Evolutionary conservation across 2,329 filamentous ascomycete genomes (phyloP).

Genomic region (Uncinocarpus reesii): DNA sequence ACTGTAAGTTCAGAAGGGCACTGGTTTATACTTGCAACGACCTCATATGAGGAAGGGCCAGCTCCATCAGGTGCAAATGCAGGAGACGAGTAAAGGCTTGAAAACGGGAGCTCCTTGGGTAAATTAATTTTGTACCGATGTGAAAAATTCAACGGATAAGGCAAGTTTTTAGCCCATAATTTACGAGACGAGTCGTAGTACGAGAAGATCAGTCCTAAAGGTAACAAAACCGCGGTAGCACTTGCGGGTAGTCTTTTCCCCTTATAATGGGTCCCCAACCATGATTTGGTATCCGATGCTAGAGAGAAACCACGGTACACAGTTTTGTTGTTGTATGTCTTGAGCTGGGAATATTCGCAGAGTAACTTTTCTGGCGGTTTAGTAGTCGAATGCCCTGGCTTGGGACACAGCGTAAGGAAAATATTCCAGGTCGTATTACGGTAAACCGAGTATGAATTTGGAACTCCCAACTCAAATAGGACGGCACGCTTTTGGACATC

Average conservation of each 20-base stretch:
- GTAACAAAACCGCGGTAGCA: neutral
- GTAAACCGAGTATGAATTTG: conserved; percentile 39
- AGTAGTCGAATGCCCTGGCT: neutral
- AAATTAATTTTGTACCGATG: neutral
- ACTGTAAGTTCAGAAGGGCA: conserved; percentile 39
- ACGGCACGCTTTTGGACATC: conserved; percentile 33
- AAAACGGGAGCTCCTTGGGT: conserved; percentile 1
- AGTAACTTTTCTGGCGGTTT: neutral
- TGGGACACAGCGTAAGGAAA: conserved; percentile 21
- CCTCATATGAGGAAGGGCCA: conserved; percentile 37
- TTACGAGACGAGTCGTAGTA: neutral
- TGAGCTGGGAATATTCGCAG: neutral
- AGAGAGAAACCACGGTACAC: neutral
- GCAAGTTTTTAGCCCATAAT: conserved; percentile 4
- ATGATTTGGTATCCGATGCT: conserved; percentile 2
- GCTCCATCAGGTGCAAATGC: conserved; percentile 2
- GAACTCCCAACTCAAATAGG: conserved; percentile 45
- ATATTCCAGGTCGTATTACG: conserved; percentile 45
- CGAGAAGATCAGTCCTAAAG: neutral
- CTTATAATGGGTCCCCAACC: conserved; percentile 3
- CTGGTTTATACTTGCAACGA: conserved; percentile 37
- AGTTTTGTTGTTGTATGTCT: neutral
- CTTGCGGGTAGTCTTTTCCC: neutral
- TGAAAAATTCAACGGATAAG: neutral
- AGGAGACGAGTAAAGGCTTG: conserved; percentile 3